Percentiles rank a stretch among this genome's conserved stretches.
Evolutionary conservation across 768 basidiomycete species (phyloP).

Genomic region (Melanogaster broomeanus): DNA sequence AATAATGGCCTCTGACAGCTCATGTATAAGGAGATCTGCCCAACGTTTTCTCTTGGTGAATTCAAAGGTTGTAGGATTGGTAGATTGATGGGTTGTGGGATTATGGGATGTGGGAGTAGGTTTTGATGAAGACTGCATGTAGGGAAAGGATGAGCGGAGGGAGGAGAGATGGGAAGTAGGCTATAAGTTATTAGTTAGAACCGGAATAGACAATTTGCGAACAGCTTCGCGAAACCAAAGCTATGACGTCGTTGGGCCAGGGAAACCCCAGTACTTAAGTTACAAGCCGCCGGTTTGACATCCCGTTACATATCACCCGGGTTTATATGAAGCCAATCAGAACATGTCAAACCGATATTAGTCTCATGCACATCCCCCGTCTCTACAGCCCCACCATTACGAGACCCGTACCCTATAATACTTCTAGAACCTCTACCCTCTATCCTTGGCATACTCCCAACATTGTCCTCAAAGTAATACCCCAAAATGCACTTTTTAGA

Average conservation of each 20-base stretch:
- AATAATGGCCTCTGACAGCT: slow-evolving; percentile 71
- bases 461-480: not conserved
- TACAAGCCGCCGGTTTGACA: too few relatives aligned
- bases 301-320: too few relatives aligned
- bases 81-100: not conserved
- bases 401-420: slow-evolving; percentile 1
- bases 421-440: slow-evolving; percentile 4
- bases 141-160: not conserved
- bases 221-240: not conserved
- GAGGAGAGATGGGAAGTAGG: not conserved
- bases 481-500: slow-evolving; percentile 37
- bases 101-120: not conserved
- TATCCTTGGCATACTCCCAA: slow-evolving; percentile 12
- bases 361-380: not conserved
- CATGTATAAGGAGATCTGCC: slow-evolving; percentile 78
- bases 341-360: not conserved
- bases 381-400: slow-evolving; percentile 6
- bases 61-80: slow-evolving; percentile 51
- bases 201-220: slow-evolving; percentile 8
- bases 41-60: slow-evolving; percentile 88
- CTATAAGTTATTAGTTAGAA: not conserved
- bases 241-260: slow-evolving; percentile 31
- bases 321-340: not conserved
- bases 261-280: too few relatives aligned
- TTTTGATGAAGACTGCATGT: not conserved